phyloP scores from a whole-genome alignment of 257 asterid genomes.

The Capsicum chinense region DNA sequence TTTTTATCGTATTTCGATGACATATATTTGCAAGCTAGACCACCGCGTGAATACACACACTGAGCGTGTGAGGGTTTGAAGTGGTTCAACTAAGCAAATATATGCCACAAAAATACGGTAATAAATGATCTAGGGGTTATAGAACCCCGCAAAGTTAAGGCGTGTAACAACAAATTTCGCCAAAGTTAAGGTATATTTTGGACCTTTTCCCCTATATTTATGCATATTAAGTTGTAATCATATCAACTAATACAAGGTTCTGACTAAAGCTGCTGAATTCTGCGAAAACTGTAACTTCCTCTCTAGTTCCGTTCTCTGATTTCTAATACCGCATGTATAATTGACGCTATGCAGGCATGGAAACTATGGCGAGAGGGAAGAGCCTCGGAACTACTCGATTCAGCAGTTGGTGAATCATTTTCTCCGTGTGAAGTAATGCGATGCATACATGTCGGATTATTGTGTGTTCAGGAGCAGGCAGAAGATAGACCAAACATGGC shows the following conservation, averaged over 20 bases:
- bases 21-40: too few relatives aligned
- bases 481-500: conserved; percentile 59
- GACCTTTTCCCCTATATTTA: background rate
- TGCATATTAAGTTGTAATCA: background rate
- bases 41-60: too few relatives aligned
- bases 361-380: conserved; percentile 48
- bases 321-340: background rate
- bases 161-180: too few relatives aligned
- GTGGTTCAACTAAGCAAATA: too few relatives aligned
- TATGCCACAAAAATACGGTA: too few relatives aligned
- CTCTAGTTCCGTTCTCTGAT: background rate
- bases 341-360: conserved; percentile 43
- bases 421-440: conserved; percentile 35
- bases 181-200: too few relatives aligned
- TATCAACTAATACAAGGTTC: background rate
- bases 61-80: too few relatives aligned
- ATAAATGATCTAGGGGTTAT: too few relatives aligned
- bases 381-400: conserved; percentile 42
- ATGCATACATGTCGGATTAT: conserved; percentile 54
- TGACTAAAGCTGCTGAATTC: background rate
- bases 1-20: too few relatives aligned
- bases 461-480: conserved; percentile 55
- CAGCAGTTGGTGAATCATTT: conserved; percentile 30
- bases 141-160: too few relatives aligned
- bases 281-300: background rate